Percentiles rank a stretch among this genome's conserved stretches.
Conservation (phyloP, 2,329 filamentous ascomycete species). For the Tolypocladium ovalisporum region DNA sequence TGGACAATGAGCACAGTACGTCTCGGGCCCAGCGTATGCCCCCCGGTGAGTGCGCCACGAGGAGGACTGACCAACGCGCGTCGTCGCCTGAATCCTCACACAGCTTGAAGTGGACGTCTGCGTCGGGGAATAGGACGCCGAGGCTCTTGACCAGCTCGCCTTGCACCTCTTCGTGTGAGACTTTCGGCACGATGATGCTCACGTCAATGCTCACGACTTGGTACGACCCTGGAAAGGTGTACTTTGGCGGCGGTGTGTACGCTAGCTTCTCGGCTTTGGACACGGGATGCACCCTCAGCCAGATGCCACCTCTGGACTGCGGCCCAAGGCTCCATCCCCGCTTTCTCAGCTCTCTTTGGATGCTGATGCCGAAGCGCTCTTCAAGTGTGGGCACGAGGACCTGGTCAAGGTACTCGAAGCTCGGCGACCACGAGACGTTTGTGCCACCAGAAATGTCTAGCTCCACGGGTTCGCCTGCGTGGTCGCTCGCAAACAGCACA, state of each 20-base stretch:
- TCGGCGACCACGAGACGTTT: conserved; percentile 44
- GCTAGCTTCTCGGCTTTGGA: conserved; percentile 23
- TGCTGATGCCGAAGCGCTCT: conserved; percentile 34
- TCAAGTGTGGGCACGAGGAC: conserved; percentile 45
- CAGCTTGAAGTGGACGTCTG: conserved; percentile 31
- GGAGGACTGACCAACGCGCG: conserved; percentile 42
- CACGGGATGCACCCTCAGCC: conserved; percentile 27
- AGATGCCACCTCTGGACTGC: conserved; percentile 28
- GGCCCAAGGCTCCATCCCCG: conserved; percentile 43
- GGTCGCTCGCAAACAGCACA: conserved; percentile 41
- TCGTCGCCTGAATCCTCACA: conserved; percentile 40
- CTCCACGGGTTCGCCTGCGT: conserved; percentile 29
- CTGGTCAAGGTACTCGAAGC: conserved; percentile 53
- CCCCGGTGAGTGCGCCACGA: conserved; percentile 39
- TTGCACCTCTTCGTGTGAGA: conserved; percentile 30
- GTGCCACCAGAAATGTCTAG: conserved; percentile 47
- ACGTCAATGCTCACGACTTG: conserved; percentile 36
- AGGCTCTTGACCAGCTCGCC: conserved; percentile 28
- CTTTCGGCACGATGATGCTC: conserved; percentile 36
- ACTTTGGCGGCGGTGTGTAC: conserved; percentile 15
- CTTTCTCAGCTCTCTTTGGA: conserved; percentile 31
- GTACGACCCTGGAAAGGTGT: conserved; percentile 14
- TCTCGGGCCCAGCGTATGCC: conserved; percentile 40
- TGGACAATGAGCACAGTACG: conserved; percentile 26
- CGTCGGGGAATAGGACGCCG: conserved; percentile 27